These are phyloP conservation scores for Urtica urens DNA, from an alignment of 306 rosid genomes.

Conservation along the genomic window DNA sequence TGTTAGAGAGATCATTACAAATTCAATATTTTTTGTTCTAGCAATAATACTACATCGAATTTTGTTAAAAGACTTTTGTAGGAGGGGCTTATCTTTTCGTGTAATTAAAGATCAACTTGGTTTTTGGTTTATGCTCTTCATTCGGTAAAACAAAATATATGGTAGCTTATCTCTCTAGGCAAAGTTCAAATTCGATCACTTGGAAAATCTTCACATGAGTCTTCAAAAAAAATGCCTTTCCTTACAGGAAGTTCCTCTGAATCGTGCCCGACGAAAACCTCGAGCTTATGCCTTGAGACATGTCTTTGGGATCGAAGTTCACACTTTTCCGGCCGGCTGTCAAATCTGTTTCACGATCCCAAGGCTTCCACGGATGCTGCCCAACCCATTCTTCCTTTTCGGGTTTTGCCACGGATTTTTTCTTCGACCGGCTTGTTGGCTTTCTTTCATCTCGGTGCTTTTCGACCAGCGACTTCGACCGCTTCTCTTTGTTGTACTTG, in stretches of 20 bases:
- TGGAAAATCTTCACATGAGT: no score
- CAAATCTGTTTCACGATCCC: constrained; percentile 92
- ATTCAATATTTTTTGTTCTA: no score
- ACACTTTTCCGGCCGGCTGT: constrained; percentile 62
- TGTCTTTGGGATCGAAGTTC: constrained; percentile 58
- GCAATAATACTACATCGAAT: no score
- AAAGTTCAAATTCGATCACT: no score
- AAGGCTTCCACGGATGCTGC: constrained; percentile 96
- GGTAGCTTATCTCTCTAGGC: no score
- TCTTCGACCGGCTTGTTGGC: constrained; percentile 38
- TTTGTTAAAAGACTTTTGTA: no score
- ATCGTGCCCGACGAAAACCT: constrained; percentile 67
- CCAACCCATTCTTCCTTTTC: constrained; percentile 71
- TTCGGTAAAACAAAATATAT: no score
- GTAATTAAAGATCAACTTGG: no score
- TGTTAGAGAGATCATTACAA: no score
- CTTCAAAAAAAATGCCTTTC: background rate
- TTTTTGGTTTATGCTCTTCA: no score
- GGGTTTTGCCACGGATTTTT: constrained; percentile 37
- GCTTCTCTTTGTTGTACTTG: constrained; percentile 65
- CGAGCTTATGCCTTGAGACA: constrained; percentile 57
- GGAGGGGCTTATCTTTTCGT: no score
- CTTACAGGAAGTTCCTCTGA: constrained; percentile 79
- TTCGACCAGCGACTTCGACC: constrained; percentile 65
- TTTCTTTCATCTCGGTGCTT: constrained; percentile 68